Evolutionary conservation across 106 monocot species (phyloP).

Genomic region (Dendrobium huoshanense): DNA sequence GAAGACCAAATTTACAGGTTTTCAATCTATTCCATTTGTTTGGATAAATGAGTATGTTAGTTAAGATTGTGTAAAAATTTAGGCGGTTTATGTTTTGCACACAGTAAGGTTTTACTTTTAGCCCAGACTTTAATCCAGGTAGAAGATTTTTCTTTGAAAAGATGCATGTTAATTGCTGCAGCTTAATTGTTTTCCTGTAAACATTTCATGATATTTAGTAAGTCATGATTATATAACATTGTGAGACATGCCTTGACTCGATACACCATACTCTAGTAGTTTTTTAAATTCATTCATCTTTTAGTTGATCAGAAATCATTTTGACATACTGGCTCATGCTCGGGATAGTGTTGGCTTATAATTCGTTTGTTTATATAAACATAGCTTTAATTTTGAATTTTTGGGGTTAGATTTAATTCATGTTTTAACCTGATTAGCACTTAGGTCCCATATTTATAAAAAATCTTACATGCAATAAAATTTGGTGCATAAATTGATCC

Average conservation of each 20-base stretch:
- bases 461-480: too few species aligned
- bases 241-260: neutral
- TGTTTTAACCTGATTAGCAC: too few species aligned
- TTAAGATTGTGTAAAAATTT: neutral
- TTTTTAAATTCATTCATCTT: too few species aligned
- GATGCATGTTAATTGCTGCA: neutral
- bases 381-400: too few species aligned
- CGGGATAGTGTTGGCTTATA: too few species aligned
- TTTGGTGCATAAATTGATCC: too few species aligned
- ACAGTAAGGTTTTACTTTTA: neutral
- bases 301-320: too few species aligned
- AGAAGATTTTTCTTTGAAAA: neutral
- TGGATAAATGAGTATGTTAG: neutral
- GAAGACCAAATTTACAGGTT: conserved; percentile 97
- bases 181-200: neutral
- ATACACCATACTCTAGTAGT: too few species aligned
- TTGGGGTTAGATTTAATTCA: too few species aligned
- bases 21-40: neutral
- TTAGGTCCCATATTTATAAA: too few species aligned
- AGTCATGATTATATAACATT: neutral
- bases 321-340: too few species aligned
- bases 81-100: neutral
- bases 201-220: neutral
- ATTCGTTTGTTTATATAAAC: too few species aligned
- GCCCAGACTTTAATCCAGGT: neutral